These are phyloP conservation scores for Phytophthora palmivora DNA, from an alignment of 352 stramenopile genomes.

Conservation along the genomic window DNA sequence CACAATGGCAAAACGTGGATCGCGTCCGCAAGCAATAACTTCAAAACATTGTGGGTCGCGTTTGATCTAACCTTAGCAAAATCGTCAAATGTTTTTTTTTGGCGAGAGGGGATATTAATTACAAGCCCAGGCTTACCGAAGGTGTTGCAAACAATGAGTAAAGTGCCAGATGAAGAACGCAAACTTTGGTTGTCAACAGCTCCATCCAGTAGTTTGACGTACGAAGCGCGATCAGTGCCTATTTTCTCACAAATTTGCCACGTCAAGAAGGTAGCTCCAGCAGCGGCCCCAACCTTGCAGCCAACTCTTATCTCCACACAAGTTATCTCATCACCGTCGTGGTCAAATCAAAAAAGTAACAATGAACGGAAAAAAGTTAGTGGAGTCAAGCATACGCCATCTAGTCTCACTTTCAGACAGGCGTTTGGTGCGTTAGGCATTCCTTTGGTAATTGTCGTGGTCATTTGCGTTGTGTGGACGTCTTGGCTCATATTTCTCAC, in stretches of 20 bases:
- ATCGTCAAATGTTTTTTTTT: background rate
- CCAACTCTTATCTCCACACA: constrained; percentile 3
- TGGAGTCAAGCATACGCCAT: background rate
- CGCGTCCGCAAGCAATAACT: too few species aligned
- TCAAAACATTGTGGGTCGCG: too few species aligned
- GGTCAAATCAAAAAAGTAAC: constrained; percentile 1
- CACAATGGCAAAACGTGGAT: too few species aligned
- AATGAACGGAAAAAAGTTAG: constrained; percentile 1
- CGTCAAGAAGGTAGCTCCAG: constrained; percentile 1
- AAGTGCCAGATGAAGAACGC: background rate
- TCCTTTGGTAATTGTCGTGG: constrained; percentile 16
- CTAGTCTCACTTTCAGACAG: constrained; percentile 20
- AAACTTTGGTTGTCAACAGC: constrained; percentile 19
- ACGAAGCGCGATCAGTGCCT: background rate
- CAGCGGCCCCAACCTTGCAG: background rate
- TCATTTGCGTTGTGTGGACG: constrained; percentile 38
- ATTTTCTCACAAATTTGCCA: background rate
- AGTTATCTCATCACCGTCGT: background rate
- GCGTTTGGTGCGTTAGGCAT: constrained; percentile 28
- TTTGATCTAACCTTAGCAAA: background rate
- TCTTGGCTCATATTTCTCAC: constrained; percentile 38
- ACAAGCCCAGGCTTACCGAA: background rate
- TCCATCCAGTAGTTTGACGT: background rate
- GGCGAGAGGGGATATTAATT: background rate
- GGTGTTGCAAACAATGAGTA: constrained; percentile 3